Conservation (phyloP, 176 grass and related monocot genomes). For the Neostapfia colusana region DNA sequence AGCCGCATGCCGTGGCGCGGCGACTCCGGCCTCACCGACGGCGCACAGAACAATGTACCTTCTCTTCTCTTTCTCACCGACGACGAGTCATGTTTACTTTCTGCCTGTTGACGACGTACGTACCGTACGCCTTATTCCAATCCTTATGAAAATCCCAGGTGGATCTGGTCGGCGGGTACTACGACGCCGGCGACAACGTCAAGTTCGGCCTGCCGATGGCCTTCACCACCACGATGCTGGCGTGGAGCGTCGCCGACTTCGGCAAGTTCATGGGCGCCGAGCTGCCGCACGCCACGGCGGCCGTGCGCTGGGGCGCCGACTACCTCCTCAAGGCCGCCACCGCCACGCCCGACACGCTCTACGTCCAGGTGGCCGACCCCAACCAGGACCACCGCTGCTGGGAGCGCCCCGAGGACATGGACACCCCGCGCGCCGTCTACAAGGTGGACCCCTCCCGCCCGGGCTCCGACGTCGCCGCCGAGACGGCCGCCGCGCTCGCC, state of each 20-base stretch:
- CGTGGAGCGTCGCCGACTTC: slow-evolving; percentile 89
- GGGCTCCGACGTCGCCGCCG: slow-evolving; percentile 77
- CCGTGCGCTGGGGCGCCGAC: slow-evolving; percentile 89
- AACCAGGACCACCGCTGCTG: slow-evolving; percentile 78
- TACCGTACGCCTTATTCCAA: no score
- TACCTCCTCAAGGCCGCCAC: slow-evolving; percentile 97
- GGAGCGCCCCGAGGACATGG: slow-evolving; percentile 93
- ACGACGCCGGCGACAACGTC: slow-evolving; percentile 88
- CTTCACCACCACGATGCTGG: slow-evolving; percentile 86
- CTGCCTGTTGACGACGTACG: no score
- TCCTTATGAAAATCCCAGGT: slow-evolving; percentile 36
- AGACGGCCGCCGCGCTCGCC: slow-evolving; percentile 78
- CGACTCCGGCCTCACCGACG: slow-evolving; percentile 73
- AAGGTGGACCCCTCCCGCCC: slow-evolving; percentile 49
- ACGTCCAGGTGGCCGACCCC: slow-evolving; percentile 84
- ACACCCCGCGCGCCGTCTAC: slow-evolving; percentile 73
- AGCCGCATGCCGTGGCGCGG: slow-evolving; percentile 72
- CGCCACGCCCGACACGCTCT: slow-evolving; percentile 50
- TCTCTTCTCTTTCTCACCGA: not conserved
- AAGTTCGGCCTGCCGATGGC: slow-evolving; percentile 93
- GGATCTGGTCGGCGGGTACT: slow-evolving; percentile 81
- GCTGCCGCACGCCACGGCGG: slow-evolving; percentile 53
- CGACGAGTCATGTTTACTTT: no score
- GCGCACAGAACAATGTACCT: slow-evolving; percentile 55
- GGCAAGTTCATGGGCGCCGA: slow-evolving; percentile 65